phyloP scores from a whole-genome alignment of 1,284 basidiomycete genomes.

The Phlebopus sp. region DNA sequence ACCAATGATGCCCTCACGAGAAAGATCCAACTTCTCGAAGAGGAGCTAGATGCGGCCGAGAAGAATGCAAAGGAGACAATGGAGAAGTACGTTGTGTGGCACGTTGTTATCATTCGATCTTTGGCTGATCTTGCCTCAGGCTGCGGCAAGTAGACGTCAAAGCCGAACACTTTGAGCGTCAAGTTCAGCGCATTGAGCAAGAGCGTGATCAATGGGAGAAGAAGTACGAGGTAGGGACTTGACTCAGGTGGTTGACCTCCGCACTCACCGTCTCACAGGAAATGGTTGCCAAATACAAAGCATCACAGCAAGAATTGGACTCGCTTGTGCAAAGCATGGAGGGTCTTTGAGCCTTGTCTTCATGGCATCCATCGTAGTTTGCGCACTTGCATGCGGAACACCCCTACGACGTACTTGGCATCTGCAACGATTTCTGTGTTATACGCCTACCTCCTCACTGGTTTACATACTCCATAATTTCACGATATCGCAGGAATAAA shows the following conservation, averaged over 20 bases:
- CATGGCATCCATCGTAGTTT: background rate
- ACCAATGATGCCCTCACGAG: constrained; percentile 77
- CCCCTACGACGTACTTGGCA: constrained; percentile 12
- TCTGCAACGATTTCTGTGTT: constrained; percentile 18
- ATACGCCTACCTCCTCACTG: constrained; percentile 21
- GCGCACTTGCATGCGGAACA: constrained; percentile 13
- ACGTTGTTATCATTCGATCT: constrained; percentile 12
- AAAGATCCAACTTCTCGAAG: constrained; percentile 92
- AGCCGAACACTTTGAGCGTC: constrained; percentile 97
- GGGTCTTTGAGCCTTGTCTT: constrained; percentile 53
- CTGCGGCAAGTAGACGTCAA: constrained; percentile 97
- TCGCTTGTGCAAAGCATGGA: constrained; percentile 85
- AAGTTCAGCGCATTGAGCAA: constrained; percentile 83
- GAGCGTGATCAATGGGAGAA: constrained; percentile 94
- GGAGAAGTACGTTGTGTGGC: constrained; percentile 76
- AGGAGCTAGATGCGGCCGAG: constrained; percentile 94
- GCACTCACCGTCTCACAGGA: constrained; percentile 50
- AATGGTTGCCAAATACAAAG: constrained; percentile 68
- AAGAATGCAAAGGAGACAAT: constrained; percentile 97
- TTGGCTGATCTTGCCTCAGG: constrained; percentile 44
- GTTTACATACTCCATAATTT: constrained; percentile 20
- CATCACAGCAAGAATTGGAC: constrained; percentile 83
- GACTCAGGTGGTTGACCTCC: constrained; percentile 3
- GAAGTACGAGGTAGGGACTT: constrained; percentile 82
- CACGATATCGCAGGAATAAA: constrained; percentile 16